Conservation (phyloP, 345 rosid genomes). For the Salix caprea region DNA sequence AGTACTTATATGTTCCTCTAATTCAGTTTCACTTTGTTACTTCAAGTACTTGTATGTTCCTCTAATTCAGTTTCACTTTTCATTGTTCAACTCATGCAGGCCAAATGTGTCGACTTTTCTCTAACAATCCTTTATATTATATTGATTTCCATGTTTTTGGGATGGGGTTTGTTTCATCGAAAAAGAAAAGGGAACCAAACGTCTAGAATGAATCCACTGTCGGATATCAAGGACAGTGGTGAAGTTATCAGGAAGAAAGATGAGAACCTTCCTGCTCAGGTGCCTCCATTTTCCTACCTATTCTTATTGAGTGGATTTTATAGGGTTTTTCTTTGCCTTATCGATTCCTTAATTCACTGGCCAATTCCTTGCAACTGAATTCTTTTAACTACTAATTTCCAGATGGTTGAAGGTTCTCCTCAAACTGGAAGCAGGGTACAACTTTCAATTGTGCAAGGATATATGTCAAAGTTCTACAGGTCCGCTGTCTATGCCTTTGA, state of each 20-base stretch:
- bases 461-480: conserved; percentile 83
- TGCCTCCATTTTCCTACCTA: conserved; percentile 19
- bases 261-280: conserved; percentile 65
- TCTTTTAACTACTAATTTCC: conserved; percentile 10
- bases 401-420: conserved; percentile 73
- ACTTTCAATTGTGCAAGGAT: conserved; percentile 86
- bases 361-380: conserved; percentile 5
- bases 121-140: conserved; percentile 64
- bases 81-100: conserved; percentile 49
- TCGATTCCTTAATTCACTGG: not conserved
- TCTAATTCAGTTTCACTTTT: conserved; percentile 23
- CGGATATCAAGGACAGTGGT: conserved; percentile 31
- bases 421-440: conserved; percentile 53
- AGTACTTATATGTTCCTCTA: not conserved
- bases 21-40: conserved; percentile 16
- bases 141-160: conserved; percentile 67
- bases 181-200: conserved; percentile 47
- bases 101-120: conserved; percentile 70
- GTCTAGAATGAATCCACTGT: conserved; percentile 49
- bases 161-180: conserved; percentile 70
- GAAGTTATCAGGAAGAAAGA: conserved; percentile 47
- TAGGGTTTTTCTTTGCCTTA: not conserved
- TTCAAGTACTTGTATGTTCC: not conserved
- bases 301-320: not conserved
- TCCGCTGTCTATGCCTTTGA: conserved; percentile 22